Evolutionary conservation across 441 rosid genomes (phyloP).

Genomic region (Populus hybrid): DNA sequence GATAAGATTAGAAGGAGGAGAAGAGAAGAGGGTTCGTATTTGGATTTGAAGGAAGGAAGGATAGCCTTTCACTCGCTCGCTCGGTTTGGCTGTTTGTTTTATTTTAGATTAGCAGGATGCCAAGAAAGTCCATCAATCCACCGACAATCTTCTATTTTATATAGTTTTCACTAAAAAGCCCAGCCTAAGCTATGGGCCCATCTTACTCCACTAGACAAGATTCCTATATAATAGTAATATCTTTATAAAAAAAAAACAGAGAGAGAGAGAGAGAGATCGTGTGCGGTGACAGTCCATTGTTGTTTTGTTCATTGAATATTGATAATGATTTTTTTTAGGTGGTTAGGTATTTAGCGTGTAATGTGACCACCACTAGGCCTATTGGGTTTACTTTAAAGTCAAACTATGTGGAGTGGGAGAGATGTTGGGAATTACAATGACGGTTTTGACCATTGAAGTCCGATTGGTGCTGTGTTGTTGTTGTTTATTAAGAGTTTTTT

Average conservation of each 20-base stretch:
- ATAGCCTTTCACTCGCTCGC: neutral
- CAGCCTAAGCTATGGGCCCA: neutral
- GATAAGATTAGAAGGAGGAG: neutral
- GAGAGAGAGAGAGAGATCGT: neutral
- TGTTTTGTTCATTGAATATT: neutral
- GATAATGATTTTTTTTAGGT: neutral
- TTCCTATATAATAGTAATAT: neutral
- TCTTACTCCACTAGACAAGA: neutral
- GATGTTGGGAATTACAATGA: neutral
- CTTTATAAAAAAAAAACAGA: too few relatives aligned
- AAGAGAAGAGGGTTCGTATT: neutral
- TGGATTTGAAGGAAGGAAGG: neutral
- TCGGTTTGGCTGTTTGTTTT: neutral
- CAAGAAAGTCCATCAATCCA: neutral
- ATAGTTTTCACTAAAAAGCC: neutral
- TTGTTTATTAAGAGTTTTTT: too few relatives aligned
- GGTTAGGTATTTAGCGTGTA: neutral
- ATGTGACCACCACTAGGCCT: neutral
- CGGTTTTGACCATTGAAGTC: neutral
- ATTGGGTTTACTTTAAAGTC: neutral
- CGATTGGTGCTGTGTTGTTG: too few relatives aligned
- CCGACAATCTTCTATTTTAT: neutral
- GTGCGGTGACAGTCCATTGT: neutral
- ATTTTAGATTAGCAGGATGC: neutral
- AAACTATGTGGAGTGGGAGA: neutral